Base-by-base conservation (phyloP, 1,284 basidiomycete genomes). In the Trichosporon sp. region DNA sequence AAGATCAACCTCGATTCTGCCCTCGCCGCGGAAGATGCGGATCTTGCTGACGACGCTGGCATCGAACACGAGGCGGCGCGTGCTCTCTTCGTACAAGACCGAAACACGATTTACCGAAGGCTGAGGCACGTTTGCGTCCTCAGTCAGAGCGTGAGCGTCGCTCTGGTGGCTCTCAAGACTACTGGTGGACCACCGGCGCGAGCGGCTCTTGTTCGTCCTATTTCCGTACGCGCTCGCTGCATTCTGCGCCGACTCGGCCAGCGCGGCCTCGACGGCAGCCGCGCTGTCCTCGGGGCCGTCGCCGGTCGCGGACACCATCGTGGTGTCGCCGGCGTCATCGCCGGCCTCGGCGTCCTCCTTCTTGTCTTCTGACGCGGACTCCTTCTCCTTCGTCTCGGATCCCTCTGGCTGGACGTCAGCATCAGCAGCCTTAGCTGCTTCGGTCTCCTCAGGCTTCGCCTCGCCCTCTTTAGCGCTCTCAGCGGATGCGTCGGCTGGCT, bases 71-170 rank as follows among this genome's bases (percentile, higher is more conserved):
- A 99, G 84, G 36, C 95, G 85, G 63, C 91, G 85, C 63, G 88
- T 88, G 57, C 91, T 92, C 46, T 89, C 88, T 66, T 93, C 92
- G 78, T 95, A 99, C 0, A 95, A 89, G 73, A 97, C 91, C 13
- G 91, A 95, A n/a, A 97, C 74, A 21, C 84, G 76, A 73, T 85
- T 82, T 60, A 73, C 58, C 3, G 65, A 69, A 4, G 71, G 65
- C 29, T 64, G 64, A 2, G 62, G 34, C 5, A 65, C 59, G 36
- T 65, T 61, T 27, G 49, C 6, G 49, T 54, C 25, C 61, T 60
- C 37, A 14, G 62, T 21, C 3, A 25, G 58, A 10, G 61, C 58
- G n/a, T 57, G 40, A n/a, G 40, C 34, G 25, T 58, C 62, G 54
- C 62, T 65, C 56, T 67, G 66, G 25, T 66, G 63, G 62, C 69